phyloP scores from a whole-genome alignment of 1,284 basidiomycete species.

The Pseudozyma hubeiensis region DNA sequence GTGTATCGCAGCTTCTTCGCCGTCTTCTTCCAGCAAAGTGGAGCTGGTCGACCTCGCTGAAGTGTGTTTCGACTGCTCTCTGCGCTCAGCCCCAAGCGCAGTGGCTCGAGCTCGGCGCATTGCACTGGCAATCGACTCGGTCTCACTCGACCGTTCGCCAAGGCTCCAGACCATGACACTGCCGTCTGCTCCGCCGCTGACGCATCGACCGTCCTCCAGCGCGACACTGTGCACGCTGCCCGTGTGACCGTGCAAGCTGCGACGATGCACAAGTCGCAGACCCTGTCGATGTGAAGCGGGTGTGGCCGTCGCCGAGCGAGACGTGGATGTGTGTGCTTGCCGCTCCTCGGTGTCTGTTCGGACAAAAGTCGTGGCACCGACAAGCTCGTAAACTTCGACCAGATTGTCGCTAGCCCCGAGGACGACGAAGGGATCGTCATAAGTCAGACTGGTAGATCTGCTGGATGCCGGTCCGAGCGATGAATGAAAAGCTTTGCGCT shows the following conservation, averaged over 20 bases:
- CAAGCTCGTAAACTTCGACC: slow-evolving; percentile 62
- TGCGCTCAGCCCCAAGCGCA: neutral
- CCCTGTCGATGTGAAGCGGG: slow-evolving; percentile 8
- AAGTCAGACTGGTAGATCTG: slow-evolving; percentile 50
- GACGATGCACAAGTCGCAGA: slow-evolving; percentile 52
- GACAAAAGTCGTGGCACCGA: slow-evolving; percentile 30
- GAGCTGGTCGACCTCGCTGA: slow-evolving; percentile 15
- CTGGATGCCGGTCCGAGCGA: neutral
- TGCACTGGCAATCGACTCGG: slow-evolving; percentile 43
- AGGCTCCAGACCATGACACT: slow-evolving; percentile 66
- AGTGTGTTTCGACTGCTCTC: neutral
- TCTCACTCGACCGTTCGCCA: slow-evolving; percentile 27
- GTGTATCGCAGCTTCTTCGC: slow-evolving; percentile 10
- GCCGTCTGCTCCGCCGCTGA: slow-evolving; percentile 65
- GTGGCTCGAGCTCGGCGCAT: slow-evolving; percentile 12
- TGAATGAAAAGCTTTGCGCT: neutral
- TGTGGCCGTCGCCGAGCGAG: slow-evolving; percentile 34
- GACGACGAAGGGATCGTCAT: slow-evolving; percentile 63
- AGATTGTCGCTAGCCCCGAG: slow-evolving; percentile 61
- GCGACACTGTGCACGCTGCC: slow-evolving; percentile 62
- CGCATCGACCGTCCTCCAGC: slow-evolving; percentile 58
- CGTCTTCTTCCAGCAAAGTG: slow-evolving; percentile 16
- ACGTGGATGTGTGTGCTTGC: neutral
- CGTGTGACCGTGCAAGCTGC: slow-evolving; percentile 66
- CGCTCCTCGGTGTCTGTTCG: slow-evolving; percentile 2